A percentile compares a stretch with the other conserved stretches of the same genome.
Conservation (phyloP, 2,329 filamentous ascomycete species). For the Microcyclosporella mali region DNA sequence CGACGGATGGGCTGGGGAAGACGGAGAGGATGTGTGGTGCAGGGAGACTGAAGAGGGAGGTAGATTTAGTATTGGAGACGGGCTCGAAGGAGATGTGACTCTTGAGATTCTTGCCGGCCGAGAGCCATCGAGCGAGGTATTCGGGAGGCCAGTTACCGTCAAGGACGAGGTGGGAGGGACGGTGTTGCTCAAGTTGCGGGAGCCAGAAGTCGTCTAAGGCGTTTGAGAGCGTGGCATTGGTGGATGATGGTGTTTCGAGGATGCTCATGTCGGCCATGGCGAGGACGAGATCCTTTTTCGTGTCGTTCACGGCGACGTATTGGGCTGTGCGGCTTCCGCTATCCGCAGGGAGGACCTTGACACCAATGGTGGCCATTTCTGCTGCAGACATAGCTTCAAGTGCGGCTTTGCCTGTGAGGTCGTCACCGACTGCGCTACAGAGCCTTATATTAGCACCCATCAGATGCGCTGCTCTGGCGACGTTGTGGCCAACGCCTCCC, state of each 20-base stretch:
- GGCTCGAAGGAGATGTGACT: constrained; percentile 75
- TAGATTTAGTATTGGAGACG: constrained; percentile 74
- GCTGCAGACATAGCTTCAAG: constrained; percentile 58
- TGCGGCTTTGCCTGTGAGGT: constrained; percentile 68
- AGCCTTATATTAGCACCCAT: constrained; percentile 62
- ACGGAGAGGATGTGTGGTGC: constrained; percentile 26
- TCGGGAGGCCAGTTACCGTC: constrained; percentile 77
- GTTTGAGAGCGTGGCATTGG: constrained; percentile 24
- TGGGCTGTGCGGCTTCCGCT: constrained; percentile 68
- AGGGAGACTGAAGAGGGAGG: constrained; percentile 54
- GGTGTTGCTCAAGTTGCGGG: constrained; percentile 49
- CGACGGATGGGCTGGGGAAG: constrained; percentile 59
- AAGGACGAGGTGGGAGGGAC: constrained; percentile 71
- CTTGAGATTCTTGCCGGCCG: constrained; percentile 50
- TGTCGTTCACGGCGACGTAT: constrained; percentile 85
- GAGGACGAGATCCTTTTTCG: constrained; percentile 73
- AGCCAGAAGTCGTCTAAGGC: constrained; percentile 53
- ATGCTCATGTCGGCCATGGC: constrained; percentile 96
- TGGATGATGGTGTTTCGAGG: constrained; percentile 47
- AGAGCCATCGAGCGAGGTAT: constrained; percentile 62
- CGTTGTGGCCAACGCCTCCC: constrained; percentile 88
- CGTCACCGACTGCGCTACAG: constrained; percentile 75
- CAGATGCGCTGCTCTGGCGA: constrained; percentile 74
- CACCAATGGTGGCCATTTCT: constrained; percentile 58
- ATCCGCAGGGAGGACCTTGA: constrained; percentile 42